Evolutionary conservation across 106 monocot genomes (phyloP), one percentile per base, ranked within the genome.

Genomic region (Dactylorhiza incarnata): DNA sequence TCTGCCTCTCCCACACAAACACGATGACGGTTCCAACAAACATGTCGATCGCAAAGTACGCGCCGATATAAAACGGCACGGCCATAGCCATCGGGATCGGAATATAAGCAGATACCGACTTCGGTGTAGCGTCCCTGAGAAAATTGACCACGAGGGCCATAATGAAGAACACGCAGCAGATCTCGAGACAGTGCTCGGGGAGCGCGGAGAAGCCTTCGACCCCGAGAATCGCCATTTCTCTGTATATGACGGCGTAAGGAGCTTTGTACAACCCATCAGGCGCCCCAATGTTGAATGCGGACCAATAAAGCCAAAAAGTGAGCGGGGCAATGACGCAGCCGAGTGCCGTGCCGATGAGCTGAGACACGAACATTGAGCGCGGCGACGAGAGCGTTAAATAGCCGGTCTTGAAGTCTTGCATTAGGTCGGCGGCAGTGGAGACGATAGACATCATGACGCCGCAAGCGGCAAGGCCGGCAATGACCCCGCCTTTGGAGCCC

Each of bases 371-470:
- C 95, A 95, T 95, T 20, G 95, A 95, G n/a, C 91, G 77, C 7
- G 95, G 95, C 5, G 91, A 95, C 7, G 95, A 91, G 15, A 79
- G 68, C 3, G 95, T 95, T 20, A 95, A 81, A 46, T 95, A 95
- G 0, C 91, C 95, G 0, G 91, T 95, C 74, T 91, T 95, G 84
- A 95, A 95, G 65, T 95, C 95, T 68, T 95, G 91, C 95, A 95
- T 95, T 6, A 95, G 91, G 55, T 95, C 89, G 0, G 91, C 91
- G 7, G 95, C 95, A 0, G 91, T 91, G 25, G 95, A 89, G 29
- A 95, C 95, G 47, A 95, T 89, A 46, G 89, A 84, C 95, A 95
- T 95, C 95, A 95, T 95, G 9, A 95, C 87, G 2, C 95, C 95
- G 49, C 95, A 95, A 14, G 95, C 95, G 7, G 91, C 95, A 5